These are phyloP conservation scores for Penicillium dipodomyicola DNA, from an alignment of 495 filamentous ascomycete species.

Conservation along the genomic window DNA sequence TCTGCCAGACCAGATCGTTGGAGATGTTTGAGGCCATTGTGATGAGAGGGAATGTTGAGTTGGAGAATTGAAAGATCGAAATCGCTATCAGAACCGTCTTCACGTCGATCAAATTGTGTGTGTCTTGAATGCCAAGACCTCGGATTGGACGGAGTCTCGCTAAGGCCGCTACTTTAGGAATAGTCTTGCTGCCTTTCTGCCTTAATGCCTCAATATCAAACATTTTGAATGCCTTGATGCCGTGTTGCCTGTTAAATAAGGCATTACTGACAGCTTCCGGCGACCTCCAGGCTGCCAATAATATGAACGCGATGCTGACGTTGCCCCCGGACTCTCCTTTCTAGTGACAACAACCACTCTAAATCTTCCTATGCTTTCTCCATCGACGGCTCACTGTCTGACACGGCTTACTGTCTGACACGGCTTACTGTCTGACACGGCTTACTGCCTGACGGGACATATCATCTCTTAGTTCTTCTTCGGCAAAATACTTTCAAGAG, in stretches of 20 bases:
- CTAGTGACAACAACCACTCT: neutral
- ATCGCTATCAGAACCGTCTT: conserved; percentile 21
- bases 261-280: conserved; percentile 6
- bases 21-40: conserved; percentile 64
- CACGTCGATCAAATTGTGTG: conserved; percentile 36
- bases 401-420: neutral
- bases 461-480: neutral
- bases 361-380: conserved; percentile 1
- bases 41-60: conserved; percentile 28
- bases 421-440: neutral
- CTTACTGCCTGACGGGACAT: neutral
- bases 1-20: conserved; percentile 85
- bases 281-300: conserved; percentile 5
- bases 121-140: conserved; percentile 30
- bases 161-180: conserved; percentile 45
- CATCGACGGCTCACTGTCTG: neutral
- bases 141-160: conserved; percentile 33
- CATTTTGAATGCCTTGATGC: neutral
- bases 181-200: conserved; percentile 18
- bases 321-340: neutral
- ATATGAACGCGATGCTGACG: conserved; percentile 10
- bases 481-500: neutral
- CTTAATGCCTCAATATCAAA: neutral
- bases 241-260: neutral
- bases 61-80: conserved; percentile 25